A percentile compares a stretch with the other conserved stretches of the same genome.
These are phyloP conservation scores for Aureobasidium lini DNA, from an alignment of 2,329 filamentous ascomycete genomes.

Conservation along the genomic window DNA sequence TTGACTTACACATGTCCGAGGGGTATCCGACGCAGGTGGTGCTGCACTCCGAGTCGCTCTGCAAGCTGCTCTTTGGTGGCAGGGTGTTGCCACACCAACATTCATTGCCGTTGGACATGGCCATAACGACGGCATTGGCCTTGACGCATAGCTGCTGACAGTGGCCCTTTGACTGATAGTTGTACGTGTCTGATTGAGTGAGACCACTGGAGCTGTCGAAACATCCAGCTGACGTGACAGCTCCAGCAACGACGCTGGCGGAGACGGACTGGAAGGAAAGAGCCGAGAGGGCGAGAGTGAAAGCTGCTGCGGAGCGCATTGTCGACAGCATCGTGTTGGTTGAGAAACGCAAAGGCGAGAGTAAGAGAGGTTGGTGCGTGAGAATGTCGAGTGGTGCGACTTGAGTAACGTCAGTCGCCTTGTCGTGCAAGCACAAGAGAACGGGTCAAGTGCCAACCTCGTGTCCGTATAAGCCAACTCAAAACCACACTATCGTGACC, in stretches of 20 bases:
- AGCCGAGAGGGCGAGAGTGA: slow-evolving; percentile 9
- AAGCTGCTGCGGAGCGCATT: not conserved
- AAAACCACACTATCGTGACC: slow-evolving; percentile 12
- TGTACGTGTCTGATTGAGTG: slow-evolving; percentile 40
- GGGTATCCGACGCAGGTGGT: slow-evolving; percentile 57
- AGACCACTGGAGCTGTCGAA: slow-evolving; percentile 43
- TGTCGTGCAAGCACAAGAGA: not conserved
- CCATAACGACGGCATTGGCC: slow-evolving; percentile 49
- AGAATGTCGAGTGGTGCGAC: slow-evolving; percentile 1
- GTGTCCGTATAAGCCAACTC: not conserved
- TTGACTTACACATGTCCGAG: slow-evolving; percentile 56
- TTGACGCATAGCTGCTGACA: slow-evolving; percentile 47
- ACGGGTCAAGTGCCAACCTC: not conserved
- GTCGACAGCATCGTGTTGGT: not conserved
- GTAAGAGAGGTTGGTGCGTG: not conserved
- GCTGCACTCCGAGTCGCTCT: slow-evolving; percentile 54
- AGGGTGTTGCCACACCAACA: slow-evolving; percentile 70
- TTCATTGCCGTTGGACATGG: slow-evolving; percentile 49
- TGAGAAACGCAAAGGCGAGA: not conserved
- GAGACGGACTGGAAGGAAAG: slow-evolving; percentile 3
- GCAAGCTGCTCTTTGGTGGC: slow-evolving; percentile 49
- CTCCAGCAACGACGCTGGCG: slow-evolving; percentile 9
- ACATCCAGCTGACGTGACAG: slow-evolving; percentile 40
- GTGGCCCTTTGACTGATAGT: slow-evolving; percentile 48
- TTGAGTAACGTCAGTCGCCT: slow-evolving; percentile 1